These are phyloP conservation scores for Stromatinia cepivora DNA, from an alignment of 2,329 filamentous ascomycete species.

Conservation along the genomic window DNA sequence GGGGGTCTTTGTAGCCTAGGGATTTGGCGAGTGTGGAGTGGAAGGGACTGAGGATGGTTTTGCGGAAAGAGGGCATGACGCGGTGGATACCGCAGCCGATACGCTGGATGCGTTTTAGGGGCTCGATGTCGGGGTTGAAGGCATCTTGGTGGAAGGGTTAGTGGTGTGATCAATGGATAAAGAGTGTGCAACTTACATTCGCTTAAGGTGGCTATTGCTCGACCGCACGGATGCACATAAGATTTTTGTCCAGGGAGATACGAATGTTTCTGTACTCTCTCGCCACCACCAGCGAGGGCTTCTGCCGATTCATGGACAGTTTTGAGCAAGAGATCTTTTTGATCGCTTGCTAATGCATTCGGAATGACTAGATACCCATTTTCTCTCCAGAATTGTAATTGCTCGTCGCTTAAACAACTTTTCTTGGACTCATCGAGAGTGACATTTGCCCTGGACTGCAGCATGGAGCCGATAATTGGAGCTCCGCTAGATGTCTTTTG, in stretches of 20 bases:
- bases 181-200: background rate
- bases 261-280: constrained; percentile 8
- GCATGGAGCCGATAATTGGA: background rate
- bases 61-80: background rate
- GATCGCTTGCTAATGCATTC: background rate
- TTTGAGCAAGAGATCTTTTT: background rate
- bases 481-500: background rate
- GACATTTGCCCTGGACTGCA: background rate
- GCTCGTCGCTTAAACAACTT: background rate
- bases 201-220: constrained; percentile 8
- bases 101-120: constrained; percentile 11
- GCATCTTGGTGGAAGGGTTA: background rate
- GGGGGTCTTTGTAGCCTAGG: constrained; percentile 6
- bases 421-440: background rate
- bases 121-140: background rate
- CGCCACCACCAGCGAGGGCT: background rate
- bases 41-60: background rate
- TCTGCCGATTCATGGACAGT: constrained; percentile 7
- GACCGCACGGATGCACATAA: background rate
- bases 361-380: constrained; percentile 12
- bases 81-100: constrained; percentile 17
- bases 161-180: background rate
- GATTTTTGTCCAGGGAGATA: constrained; percentile 1
- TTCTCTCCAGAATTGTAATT: constrained; percentile 16
- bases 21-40: background rate